A percentile compares a stretch with the other conserved stretches of the same genome.
Conservation (phyloP, 345 rosid genomes). For the Kernera saxatilis region DNA sequence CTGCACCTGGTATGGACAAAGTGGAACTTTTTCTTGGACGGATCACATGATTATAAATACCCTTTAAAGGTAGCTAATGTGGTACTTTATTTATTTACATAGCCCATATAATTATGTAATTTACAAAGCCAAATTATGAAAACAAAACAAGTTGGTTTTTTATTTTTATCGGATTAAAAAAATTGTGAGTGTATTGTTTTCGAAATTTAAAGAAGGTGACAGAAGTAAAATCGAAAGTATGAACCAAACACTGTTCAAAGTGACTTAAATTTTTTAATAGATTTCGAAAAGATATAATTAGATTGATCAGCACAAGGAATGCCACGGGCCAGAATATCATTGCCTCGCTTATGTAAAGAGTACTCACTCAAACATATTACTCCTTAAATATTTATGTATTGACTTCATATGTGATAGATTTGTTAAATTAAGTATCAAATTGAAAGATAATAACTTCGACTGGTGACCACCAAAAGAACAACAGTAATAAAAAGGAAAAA, state of each 20-base stretch:
- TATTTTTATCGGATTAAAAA: background rate
- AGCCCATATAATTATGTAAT: background rate
- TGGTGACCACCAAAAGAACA: too few relatives aligned
- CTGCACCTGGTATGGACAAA: background rate
- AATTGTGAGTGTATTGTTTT: background rate
- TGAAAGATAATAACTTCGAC: too few relatives aligned
- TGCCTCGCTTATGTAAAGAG: too few relatives aligned
- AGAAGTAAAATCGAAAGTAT: background rate
- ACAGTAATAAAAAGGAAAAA: too few relatives aligned
- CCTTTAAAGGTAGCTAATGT: background rate
- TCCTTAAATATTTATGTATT: background rate
- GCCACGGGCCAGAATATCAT: too few relatives aligned
- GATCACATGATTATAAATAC: background rate
- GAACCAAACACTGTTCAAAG: background rate
- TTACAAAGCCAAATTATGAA: background rate
- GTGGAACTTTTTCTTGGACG: constrained; percentile 6
- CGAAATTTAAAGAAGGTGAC: background rate
- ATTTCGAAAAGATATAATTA: background rate
- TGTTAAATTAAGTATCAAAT: background rate
- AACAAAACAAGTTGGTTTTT: background rate
- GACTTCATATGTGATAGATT: background rate
- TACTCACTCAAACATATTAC: background rate
- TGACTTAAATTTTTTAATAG: background rate
- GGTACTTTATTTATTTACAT: background rate
- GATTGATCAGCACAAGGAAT: background rate